Evolutionary conservation across 2,329 filamentous ascomycete genomes (phyloP), one percentile per base, ranked within the genome.

Genomic region (Aspergillus glaucus): DNA sequence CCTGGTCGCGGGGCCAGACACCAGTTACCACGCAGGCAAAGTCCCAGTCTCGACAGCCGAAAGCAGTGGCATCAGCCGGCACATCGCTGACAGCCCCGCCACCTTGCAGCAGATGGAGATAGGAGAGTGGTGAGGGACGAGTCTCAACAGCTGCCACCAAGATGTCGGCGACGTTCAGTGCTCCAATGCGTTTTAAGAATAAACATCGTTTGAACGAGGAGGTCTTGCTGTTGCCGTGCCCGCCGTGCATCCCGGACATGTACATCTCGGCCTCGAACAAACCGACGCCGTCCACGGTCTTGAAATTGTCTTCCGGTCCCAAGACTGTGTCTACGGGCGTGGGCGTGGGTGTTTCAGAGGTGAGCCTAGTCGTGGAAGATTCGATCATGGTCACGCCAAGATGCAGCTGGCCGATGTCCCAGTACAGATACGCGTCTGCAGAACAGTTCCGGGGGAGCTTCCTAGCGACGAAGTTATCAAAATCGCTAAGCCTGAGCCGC

Each of bases 181-280:
- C 50, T 52, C 69, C 69, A 9, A 84, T 76, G 34, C 58, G 0
- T 50, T 77, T 78, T 6, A 85, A 62, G 56, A 85, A 84, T 26
- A 85, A 37, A 59, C 81, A 85, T 55, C 82, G 74, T 66, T 85
- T 84, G 69, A 85, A 84, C 0, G 81, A 74, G 8, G 77, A 84
- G 0, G 79, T 84, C 67, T 82, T 84, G 55, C 76, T 74, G 19
- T 75, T 67, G 15, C 70, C 71, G 46, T 84, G 79, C 0, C 80
- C 80, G 21, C 77, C 76, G 45, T 85, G 79, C 76, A 85, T 79
- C 10, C 52, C 56, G 2, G 77, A 76, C 63, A 85, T 73, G 64
- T 84, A 82, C 75, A 84, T 79, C 45, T 84, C 80, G 0, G 71
- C 67, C 0, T 82, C 76, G 51, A 85, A 85, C 50, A 83, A 50